Conservation (phyloP, 2,329 filamentous ascomycete species). For the Lachnellula arida region DNA sequence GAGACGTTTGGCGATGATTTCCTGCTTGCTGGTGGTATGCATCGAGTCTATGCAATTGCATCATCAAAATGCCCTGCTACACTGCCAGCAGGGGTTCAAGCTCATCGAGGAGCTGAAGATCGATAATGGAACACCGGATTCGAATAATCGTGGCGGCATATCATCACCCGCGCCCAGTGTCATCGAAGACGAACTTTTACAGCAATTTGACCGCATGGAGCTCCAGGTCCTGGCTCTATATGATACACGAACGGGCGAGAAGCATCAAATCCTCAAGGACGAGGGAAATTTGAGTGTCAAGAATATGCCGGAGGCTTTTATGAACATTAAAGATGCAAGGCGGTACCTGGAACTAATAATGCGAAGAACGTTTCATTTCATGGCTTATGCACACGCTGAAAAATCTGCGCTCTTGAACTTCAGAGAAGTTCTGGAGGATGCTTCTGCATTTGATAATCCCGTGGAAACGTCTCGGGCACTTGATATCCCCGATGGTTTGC, state of each 20-base stretch:
- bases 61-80: conserved; percentile 9
- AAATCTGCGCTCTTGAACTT: conserved; percentile 4
- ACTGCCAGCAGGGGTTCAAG: conserved; percentile 13
- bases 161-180: conserved; percentile 6
- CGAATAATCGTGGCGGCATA: neutral
- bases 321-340: conserved; percentile 13
- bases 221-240: conserved; percentile 15
- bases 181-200: conserved; percentile 24
- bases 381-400: conserved; percentile 9
- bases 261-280: conserved; percentile 14
- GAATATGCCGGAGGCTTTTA: conserved; percentile 17
- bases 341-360: conserved; percentile 20
- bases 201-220: conserved; percentile 21
- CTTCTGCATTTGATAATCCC: neutral
- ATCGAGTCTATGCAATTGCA: conserved; percentile 24
- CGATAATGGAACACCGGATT: neutral
- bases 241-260: conserved; percentile 7
- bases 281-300: conserved; percentile 12
- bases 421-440: neutral
- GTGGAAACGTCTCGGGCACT: neutral
- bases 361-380: conserved; percentile 19
- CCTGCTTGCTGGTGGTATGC: conserved; percentile 23
- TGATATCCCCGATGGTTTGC: neutral
- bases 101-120: conserved; percentile 14
- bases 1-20: conserved; percentile 17